These are phyloP conservation scores for Phytophthora sp. DNA, from an alignment of 352 stramenopile species.

Conservation along the genomic window DNA sequence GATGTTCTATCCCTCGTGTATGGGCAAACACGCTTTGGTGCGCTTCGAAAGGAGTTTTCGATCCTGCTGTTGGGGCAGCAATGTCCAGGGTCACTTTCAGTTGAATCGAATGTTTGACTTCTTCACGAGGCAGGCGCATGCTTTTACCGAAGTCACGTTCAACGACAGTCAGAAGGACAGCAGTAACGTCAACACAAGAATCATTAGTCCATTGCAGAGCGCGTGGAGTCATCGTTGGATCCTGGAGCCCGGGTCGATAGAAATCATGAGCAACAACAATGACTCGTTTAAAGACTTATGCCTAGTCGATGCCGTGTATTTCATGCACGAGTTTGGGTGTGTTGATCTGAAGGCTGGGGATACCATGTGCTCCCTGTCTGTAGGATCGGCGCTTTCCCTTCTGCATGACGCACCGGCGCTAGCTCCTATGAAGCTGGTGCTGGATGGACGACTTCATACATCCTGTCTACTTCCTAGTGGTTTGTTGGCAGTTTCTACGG, in stretches of 20 bases:
- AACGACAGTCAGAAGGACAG: too few relatives aligned
- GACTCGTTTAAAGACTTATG: not conserved
- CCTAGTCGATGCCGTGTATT: not conserved
- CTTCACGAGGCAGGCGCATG: not conserved
- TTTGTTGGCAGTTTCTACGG: too few relatives aligned
- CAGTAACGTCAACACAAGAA: too few relatives aligned
- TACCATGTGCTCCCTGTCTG: not conserved
- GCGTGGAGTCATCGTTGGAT: slow-evolving; percentile 23
- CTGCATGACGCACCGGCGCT: not conserved
- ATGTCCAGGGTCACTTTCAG: not conserved
- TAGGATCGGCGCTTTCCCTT: slow-evolving; percentile 6
- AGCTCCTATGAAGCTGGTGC: slow-evolving; percentile 18
- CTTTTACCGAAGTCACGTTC: too few relatives aligned
- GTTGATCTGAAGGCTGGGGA: not conserved
- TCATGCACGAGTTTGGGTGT: not conserved
- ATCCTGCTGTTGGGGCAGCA: not conserved
- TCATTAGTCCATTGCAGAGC: too few relatives aligned
- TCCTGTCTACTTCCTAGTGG: not conserved
- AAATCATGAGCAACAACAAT: not conserved
- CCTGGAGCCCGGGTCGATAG: slow-evolving; percentile 17
- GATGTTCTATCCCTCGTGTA: not conserved
- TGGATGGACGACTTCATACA: slow-evolving; percentile 25
- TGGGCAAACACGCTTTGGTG: not conserved
- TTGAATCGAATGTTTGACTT: not conserved
- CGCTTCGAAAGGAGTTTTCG: not conserved